These are phyloP conservation scores for Phytopythium cucurbitacearum DNA, from an alignment of 352 stramenopile species.

Conservation along the genomic window DNA sequence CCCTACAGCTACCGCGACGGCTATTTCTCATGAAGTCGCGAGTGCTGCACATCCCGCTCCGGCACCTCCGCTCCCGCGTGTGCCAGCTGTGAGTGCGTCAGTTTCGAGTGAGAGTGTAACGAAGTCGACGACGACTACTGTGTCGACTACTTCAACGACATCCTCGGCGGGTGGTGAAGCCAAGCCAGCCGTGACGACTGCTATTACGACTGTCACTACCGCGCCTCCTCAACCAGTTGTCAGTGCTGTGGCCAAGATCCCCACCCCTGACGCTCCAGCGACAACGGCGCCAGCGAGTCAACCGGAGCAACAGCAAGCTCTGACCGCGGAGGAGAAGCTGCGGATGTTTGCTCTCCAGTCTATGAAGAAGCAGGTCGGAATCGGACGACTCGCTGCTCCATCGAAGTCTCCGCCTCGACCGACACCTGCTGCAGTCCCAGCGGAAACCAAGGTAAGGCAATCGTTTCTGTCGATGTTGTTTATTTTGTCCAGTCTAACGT, in stretches of 20 bases:
- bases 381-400: slow-evolving; percentile 15
- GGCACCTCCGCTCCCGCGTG: not conserved
- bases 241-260: slow-evolving; percentile 8
- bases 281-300: slow-evolving; percentile 5
- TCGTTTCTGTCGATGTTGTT: too few relatives aligned
- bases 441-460: slow-evolving; percentile 3
- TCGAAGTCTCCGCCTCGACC: slow-evolving; percentile 11
- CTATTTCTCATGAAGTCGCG: not conserved
- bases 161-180: slow-evolving; percentile 10
- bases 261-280: slow-evolving; percentile 11
- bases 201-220: too few relatives aligned
- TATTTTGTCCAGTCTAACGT: not conserved
- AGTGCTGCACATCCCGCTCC: not conserved
- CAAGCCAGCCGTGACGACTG: slow-evolving; percentile 2
- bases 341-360: slow-evolving; percentile 61
- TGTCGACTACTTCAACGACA: slow-evolving; percentile 4
- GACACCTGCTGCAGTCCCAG: not conserved
- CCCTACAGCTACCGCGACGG: not conserved
- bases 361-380: slow-evolving; percentile 53
- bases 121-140: slow-evolving; percentile 10
- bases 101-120: too few relatives aligned
- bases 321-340: slow-evolving; percentile 59
- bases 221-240: too few relatives aligned
- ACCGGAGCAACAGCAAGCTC: slow-evolving; percentile 9
- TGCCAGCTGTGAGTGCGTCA: too few relatives aligned